A percentile compares a stretch with the other conserved stretches of the same genome.
These are phyloP conservation scores for Apiosordaria backusii DNA, from an alignment of 495 filamentous ascomycete genomes.

Conservation along the genomic window DNA sequence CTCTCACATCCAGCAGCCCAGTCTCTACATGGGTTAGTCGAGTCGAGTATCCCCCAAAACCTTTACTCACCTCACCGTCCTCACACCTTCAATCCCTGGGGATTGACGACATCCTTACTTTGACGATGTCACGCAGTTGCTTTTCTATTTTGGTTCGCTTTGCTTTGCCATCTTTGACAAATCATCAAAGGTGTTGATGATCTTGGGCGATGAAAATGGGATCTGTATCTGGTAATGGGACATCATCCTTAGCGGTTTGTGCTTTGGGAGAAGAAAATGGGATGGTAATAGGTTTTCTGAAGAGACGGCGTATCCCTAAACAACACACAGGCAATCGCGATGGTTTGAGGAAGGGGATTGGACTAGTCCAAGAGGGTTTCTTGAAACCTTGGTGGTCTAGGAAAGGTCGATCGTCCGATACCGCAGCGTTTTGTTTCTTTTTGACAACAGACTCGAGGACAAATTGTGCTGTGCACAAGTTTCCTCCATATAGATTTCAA, in stretches of 20 bases:
- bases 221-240: background rate
- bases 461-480: background rate
- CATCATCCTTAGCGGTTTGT: conserved; percentile 8
- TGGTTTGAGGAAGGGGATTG: conserved; percentile 26
- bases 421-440: conserved; percentile 23
- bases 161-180: conserved; percentile 27
- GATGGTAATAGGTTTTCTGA: background rate
- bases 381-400: conserved; percentile 32
- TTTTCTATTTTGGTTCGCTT: conserved; percentile 13
- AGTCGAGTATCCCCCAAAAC: background rate
- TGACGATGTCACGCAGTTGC: conserved; percentile 5
- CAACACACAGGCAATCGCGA: conserved; percentile 14
- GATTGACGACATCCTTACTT: background rate
- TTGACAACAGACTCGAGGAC: conserved; percentile 13
- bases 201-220: background rate
- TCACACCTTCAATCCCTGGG: background rate
- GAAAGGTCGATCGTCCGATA: conserved; percentile 32
- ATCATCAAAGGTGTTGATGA: conserved; percentile 18
- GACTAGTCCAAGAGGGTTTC: conserved; percentile 29
- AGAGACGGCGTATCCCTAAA: background rate
- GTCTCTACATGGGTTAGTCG: background rate
- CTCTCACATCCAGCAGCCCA: conserved; percentile 30
- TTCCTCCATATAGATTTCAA: background rate
- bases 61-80: background rate
- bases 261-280: conserved; percentile 1